These are phyloP conservation scores for Candida ponderosae DNA, from an alignment of 805 yeast species.

Conservation along the genomic window DNA sequence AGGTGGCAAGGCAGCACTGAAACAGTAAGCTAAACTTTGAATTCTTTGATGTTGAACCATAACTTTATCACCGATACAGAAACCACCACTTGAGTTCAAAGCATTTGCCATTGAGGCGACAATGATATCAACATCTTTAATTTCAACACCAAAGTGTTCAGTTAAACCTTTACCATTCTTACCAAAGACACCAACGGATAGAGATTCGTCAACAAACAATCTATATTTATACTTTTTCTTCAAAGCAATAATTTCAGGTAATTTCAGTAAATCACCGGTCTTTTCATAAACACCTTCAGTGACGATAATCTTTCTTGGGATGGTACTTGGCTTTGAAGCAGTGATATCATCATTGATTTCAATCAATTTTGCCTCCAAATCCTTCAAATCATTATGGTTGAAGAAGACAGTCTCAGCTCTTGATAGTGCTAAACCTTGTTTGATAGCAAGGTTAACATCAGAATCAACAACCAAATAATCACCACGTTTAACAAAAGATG, in stretches of 20 bases:
- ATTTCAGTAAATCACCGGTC: constrained; percentile 71
- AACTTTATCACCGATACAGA: constrained; percentile 76
- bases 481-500: constrained; percentile 93
- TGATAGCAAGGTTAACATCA: constrained; percentile 66
- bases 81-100: constrained; percentile 86
- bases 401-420: constrained; percentile 70
- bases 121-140: constrained; percentile 67
- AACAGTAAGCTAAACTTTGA: constrained; percentile 83
- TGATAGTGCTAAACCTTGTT: constrained; percentile 81
- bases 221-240: constrained; percentile 81
- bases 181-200: constrained; percentile 84
- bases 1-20: constrained; percentile 92
- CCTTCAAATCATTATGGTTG: constrained; percentile 84
- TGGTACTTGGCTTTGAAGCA: constrained; percentile 40
- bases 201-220: constrained; percentile 78
- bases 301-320: constrained; percentile 84
- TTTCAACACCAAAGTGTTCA: constrained; percentile 62
- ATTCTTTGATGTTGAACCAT: constrained; percentile 92
- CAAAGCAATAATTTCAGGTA: constrained; percentile 61
- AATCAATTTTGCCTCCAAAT: constrained; percentile 60
- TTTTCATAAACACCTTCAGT: constrained; percentile 86
- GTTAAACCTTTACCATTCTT: constrained; percentile 76
- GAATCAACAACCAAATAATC: constrained; percentile 86
- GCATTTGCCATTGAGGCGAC: constrained; percentile 80
- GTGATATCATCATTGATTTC: constrained; percentile 53